Conservation (phyloP, 805 yeast species). For the Metschnikowia borealis region DNA sequence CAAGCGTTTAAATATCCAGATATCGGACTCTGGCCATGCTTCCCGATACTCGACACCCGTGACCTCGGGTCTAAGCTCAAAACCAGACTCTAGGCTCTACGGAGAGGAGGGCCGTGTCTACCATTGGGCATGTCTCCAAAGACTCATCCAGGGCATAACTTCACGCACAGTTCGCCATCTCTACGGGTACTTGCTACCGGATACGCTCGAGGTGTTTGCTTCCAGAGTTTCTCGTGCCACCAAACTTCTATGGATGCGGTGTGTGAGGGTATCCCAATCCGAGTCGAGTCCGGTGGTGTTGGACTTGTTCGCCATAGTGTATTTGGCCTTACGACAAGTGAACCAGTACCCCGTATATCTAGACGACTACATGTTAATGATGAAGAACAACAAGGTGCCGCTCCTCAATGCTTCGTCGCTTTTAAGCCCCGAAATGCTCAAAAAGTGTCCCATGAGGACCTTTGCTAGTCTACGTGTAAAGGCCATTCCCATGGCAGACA, state of each 20-base stretch:
- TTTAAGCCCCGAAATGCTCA: constrained; percentile 34
- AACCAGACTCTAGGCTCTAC: constrained; percentile 24
- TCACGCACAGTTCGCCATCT: constrained; percentile 13
- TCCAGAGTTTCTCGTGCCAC: constrained; percentile 1
- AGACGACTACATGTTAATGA: constrained; percentile 43
- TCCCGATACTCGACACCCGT: not conserved
- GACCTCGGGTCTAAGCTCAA: not conserved
- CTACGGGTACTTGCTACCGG: not conserved
- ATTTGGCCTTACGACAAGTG: constrained; percentile 47
- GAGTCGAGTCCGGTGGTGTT: constrained; percentile 19
- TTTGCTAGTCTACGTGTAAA: constrained; percentile 40
- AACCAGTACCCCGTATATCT: constrained; percentile 46
- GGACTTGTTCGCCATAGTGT: constrained; percentile 40
- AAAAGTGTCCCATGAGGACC: constrained; percentile 27
- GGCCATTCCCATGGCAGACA: constrained; percentile 36
- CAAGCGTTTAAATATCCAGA: constrained; percentile 48
- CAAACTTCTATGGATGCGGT: constrained; percentile 33
- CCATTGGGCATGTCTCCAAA: constrained; percentile 47
- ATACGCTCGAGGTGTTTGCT: not conserved
- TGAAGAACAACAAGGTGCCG: constrained; percentile 46
- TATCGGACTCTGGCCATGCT: constrained; percentile 26
- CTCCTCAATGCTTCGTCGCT: constrained; percentile 37
- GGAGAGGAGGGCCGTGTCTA: constrained; percentile 47
- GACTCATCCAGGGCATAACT: constrained; percentile 41
- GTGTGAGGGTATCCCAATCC: not conserved